Conservation (phyloP, 2,329 filamentous ascomycete species). For the Fusarium sp. region DNA sequence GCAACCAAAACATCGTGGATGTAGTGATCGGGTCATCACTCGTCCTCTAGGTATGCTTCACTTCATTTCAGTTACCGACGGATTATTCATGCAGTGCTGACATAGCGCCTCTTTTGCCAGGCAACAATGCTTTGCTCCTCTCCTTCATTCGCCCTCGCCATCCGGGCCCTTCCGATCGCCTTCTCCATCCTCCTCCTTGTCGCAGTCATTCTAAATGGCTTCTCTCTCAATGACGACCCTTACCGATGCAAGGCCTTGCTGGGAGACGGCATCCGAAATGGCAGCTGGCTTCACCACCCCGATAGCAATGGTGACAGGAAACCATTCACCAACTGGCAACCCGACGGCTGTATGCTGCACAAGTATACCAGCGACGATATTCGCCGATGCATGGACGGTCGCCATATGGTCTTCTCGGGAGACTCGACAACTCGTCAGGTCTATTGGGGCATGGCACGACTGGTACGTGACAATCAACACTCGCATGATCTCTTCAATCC, state of each 20-base stretch:
- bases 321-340: slow-evolving; percentile 66
- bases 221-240: slow-evolving; percentile 53
- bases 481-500: not conserved
- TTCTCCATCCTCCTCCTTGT: slow-evolving; percentile 35
- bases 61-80: not conserved
- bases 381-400: slow-evolving; percentile 61
- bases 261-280: slow-evolving; percentile 53
- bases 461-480: slow-evolving; percentile 33
- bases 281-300: slow-evolving; percentile 59
- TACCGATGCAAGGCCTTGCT: slow-evolving; percentile 64
- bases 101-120: not conserved
- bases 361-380: slow-evolving; percentile 66
- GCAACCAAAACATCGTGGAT: not conserved
- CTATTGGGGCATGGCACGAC: slow-evolving; percentile 64
- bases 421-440: slow-evolving; percentile 71
- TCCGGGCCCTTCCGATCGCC: slow-evolving; percentile 30
- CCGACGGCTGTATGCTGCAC: slow-evolving; percentile 69
- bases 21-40: not conserved
- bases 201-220: slow-evolving; percentile 23
- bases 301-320: slow-evolving; percentile 42
- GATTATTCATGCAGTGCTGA: not conserved
- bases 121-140: slow-evolving; percentile 25
- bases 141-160: slow-evolving; percentile 13
- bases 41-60: not conserved
- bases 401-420: slow-evolving; percentile 69